Evolutionary conservation across 1,139 yeast species (phyloP).

Genomic region (Debaryomycetaceae sp.): DNA sequence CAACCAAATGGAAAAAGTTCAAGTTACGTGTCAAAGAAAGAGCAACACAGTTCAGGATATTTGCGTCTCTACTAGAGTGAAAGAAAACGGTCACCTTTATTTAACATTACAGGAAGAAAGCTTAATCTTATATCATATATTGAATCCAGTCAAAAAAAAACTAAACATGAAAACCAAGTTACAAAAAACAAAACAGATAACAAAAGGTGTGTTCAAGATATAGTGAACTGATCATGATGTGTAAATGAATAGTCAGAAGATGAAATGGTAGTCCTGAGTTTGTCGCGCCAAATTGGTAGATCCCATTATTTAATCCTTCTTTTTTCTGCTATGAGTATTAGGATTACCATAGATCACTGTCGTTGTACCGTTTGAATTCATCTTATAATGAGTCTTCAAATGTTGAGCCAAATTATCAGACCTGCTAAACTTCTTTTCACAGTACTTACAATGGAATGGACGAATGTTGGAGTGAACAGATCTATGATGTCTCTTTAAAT

Average conservation of each 20-base stretch:
- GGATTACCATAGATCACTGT: slow-evolving; percentile 39
- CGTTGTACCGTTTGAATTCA: slow-evolving; percentile 34
- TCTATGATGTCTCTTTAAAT: slow-evolving; percentile 45
- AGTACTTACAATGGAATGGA: slow-evolving; percentile 47
- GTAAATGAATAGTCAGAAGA: neutral
- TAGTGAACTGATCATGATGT: neutral
- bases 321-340: slow-evolving; percentile 22
- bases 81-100: no score
- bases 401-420: slow-evolving; percentile 66
- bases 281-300: no score
- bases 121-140: neutral
- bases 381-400: slow-evolving; percentile 44
- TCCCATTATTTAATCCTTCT: slow-evolving; percentile 1
- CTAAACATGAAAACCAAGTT: neutral
- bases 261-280: neutral
- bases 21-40: no score
- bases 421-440: slow-evolving; percentile 52
- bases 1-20: no score
- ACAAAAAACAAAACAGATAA: neutral
- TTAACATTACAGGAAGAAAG: no score
- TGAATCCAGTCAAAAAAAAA: neutral
- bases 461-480: slow-evolving; percentile 48
- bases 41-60: no score
- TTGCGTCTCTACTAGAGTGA: no score
- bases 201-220: neutral